These are phyloP conservation scores for Mangifera indica DNA, from an alignment of 345 rosid species.

Conservation along the genomic window DNA sequence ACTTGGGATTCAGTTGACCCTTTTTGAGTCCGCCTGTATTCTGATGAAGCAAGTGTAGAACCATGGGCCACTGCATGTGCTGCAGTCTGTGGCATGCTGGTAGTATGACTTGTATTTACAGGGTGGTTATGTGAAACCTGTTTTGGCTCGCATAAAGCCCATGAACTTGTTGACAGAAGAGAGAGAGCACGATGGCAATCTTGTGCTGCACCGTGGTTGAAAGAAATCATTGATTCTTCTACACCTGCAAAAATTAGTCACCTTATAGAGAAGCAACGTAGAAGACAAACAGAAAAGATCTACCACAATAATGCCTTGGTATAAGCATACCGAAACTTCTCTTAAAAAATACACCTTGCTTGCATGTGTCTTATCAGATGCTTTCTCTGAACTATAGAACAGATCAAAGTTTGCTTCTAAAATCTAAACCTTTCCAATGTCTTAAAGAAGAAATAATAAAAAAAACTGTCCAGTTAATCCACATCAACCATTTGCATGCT, in stretches of 20 bases:
- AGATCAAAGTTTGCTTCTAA: neutral
- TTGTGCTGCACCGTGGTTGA: conserved; percentile 52
- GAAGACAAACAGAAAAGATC: neutral
- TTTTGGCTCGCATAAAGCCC: conserved; percentile 52
- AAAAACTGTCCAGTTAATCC: neutral
- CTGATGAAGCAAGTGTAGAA: conserved; percentile 31
- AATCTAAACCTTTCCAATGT: neutral
- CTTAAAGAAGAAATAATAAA: neutral
- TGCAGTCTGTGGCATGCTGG: conserved; percentile 32
- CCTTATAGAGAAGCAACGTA: neutral
- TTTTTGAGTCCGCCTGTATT: conserved; percentile 43
- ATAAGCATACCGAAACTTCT: too few species aligned
- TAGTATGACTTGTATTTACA: conserved; percentile 20
- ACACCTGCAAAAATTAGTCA: conserved; percentile 41
- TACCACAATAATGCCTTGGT: neutral
- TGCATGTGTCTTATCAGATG: neutral
- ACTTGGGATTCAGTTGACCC: conserved; percentile 30
- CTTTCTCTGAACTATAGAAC: neutral
- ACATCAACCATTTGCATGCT: neutral
- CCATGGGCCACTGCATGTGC: conserved; percentile 29
- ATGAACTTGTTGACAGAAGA: conserved; percentile 94
- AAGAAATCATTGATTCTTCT: conserved; percentile 54
- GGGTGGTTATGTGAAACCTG: conserved; percentile 42
- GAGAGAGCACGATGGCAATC: conserved; percentile 97
- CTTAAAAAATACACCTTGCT: too few species aligned